Percentiles rank a stretch among this genome's conserved stretches.
Evolutionary conservation across 139 green algal genomes (phyloP).

Genomic region (Picochlorum sp.): DNA sequence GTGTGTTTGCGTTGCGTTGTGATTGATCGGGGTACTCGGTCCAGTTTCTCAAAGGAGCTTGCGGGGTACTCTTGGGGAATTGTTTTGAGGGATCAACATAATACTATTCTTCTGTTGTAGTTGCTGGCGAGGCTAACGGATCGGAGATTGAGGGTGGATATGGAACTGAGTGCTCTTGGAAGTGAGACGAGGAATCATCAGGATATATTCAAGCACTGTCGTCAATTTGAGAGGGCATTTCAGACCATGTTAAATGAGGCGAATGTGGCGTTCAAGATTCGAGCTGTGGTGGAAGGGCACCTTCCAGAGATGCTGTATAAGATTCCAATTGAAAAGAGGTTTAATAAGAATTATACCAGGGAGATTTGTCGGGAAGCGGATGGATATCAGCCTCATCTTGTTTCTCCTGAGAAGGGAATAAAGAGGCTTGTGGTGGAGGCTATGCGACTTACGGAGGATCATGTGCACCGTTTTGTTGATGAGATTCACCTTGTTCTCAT

Average conservation of each 20-base stretch:
- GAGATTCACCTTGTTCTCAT: slow-evolving; percentile 39
- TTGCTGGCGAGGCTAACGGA: slow-evolving; percentile 54
- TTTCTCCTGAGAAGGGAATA: slow-evolving; percentile 80
- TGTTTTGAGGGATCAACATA: no score
- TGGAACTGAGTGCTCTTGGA: slow-evolving; percentile 64
- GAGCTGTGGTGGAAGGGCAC: slow-evolving; percentile 31
- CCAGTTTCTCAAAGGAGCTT: neutral
- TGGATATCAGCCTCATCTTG: slow-evolving; percentile 77
- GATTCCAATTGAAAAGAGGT: slow-evolving; percentile 73
- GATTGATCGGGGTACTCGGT: neutral
- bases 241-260: slow-evolving; percentile 66
- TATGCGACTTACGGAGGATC: slow-evolving; percentile 41
- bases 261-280: slow-evolving; percentile 60
- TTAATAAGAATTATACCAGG: slow-evolving; percentile 53
- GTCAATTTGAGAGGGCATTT: slow-evolving; percentile 81
- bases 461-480: slow-evolving; percentile 54
- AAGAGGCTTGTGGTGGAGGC: slow-evolving; percentile 52
- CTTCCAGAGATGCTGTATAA: slow-evolving; percentile 46
- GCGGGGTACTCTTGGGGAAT: no score
- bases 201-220: slow-evolving; percentile 80
- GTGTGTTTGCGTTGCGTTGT: slow-evolving; percentile 1
- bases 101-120: slow-evolving; percentile 21
- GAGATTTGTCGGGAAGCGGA: slow-evolving; percentile 66
- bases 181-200: slow-evolving; percentile 51
- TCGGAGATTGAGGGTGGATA: slow-evolving; percentile 53